Conservation (phyloP, 345 rosid genomes). For the Eucalyptus leucophloia region DNA sequence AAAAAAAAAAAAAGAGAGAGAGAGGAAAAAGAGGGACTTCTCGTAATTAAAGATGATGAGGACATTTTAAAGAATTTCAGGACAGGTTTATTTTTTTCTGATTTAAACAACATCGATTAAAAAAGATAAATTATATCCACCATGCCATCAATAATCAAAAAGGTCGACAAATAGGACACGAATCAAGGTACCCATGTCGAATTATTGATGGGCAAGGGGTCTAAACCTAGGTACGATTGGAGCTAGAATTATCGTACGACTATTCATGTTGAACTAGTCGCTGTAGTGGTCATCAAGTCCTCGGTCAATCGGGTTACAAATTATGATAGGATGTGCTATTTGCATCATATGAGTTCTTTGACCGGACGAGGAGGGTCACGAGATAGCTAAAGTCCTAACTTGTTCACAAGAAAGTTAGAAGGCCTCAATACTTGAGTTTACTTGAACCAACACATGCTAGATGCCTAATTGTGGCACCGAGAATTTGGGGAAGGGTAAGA, state of each 20-base stretch:
- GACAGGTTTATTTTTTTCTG: background rate
- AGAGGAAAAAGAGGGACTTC: background rate
- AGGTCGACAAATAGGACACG: background rate
- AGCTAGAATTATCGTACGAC: background rate
- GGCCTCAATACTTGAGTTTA: background rate
- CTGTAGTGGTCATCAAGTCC: too few relatives aligned
- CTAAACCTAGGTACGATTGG: background rate
- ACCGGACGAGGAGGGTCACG: background rate
- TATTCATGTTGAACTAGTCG: background rate
- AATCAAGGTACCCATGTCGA: too few relatives aligned
- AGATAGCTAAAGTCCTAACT: too few relatives aligned
- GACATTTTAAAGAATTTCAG: background rate
- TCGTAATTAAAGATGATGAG: too few relatives aligned
- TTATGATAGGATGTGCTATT: fast-evolving
- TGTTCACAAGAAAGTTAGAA: background rate
- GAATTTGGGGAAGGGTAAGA: background rate
- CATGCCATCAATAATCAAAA: background rate
- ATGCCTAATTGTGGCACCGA: background rate
- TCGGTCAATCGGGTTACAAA: background rate
- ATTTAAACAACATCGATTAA: background rate
- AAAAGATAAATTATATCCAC: background rate
- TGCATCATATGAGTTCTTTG: background rate
- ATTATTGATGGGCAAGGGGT: background rate
- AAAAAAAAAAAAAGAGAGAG: fast-evolving
- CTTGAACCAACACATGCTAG: background rate